These are phyloP conservation scores for Aspergillus carlsbadensis DNA, from an alignment of 495 filamentous ascomycete species.

Conservation along the genomic window DNA sequence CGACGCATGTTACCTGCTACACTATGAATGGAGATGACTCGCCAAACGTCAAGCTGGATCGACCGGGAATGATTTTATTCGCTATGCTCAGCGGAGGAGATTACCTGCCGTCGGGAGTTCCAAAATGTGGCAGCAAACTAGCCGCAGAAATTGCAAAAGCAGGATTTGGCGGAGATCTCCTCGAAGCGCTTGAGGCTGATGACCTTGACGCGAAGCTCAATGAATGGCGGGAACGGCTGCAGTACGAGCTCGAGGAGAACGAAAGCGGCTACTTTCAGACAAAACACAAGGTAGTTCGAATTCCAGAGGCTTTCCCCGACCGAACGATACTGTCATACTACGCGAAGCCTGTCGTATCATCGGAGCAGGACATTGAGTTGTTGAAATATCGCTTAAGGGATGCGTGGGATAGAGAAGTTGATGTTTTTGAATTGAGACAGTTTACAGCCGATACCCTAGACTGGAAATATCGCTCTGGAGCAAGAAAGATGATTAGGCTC, in stretches of 20 bases:
- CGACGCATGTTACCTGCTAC: slow-evolving; percentile 87
- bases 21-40: slow-evolving; percentile 42
- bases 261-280: slow-evolving; percentile 77
- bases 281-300: slow-evolving; percentile 67
- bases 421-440: slow-evolving; percentile 63
- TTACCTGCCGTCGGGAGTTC: slow-evolving; percentile 87
- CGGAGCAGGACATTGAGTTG: slow-evolving; percentile 53
- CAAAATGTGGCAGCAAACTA: slow-evolving; percentile 79
- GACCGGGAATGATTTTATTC: slow-evolving; percentile 89
- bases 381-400: slow-evolving; percentile 49
- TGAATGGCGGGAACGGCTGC: slow-evolving; percentile 73
- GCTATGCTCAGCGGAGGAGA: slow-evolving; percentile 96
- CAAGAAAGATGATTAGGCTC: slow-evolving; percentile 79
- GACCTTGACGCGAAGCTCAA: slow-evolving; percentile 45
- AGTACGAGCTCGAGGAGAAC: slow-evolving; percentile 77
- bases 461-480: slow-evolving; percentile 76
- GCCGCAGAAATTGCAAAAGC: slow-evolving; percentile 89
- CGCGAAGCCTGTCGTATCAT: slow-evolving; percentile 77
- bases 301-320: slow-evolving; percentile 83
- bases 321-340: slow-evolving; percentile 79
- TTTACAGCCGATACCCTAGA: slow-evolving; percentile 81
- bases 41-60: slow-evolving; percentile 59
- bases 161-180: slow-evolving; percentile 79
- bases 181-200: slow-evolving; percentile 50
- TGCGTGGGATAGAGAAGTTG: slow-evolving; percentile 63